Conservation (phyloP, 2,329 filamentous ascomycete species). For the Penicillium sp. region DNA sequence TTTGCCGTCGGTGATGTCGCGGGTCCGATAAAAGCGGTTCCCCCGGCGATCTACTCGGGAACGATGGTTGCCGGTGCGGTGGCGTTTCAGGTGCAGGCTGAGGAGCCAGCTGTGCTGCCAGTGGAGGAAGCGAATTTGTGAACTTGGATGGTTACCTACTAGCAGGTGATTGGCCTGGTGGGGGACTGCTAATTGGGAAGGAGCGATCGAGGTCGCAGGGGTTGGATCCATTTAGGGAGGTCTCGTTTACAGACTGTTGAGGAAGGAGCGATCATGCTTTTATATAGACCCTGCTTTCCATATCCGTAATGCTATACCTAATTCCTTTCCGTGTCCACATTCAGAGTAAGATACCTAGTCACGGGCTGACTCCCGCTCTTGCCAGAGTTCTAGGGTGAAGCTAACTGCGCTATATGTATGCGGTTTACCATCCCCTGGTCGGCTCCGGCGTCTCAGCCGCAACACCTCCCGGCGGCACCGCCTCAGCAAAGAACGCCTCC, state of each 20-base stretch:
- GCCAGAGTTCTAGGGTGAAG: too few relatives aligned
- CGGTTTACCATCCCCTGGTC: slow-evolving; percentile 7
- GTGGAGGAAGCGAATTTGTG: not conserved
- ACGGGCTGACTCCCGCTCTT: too few relatives aligned
- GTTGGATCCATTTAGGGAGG: too few relatives aligned
- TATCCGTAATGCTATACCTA: not conserved
- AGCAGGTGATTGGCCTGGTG: not conserved
- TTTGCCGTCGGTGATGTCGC: slow-evolving; percentile 21
- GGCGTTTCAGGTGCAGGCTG: slow-evolving; percentile 5
- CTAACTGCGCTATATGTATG: too few relatives aligned
- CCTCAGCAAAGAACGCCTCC: not conserved
- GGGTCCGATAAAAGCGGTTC: slow-evolving; percentile 6
- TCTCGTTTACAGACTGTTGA: not conserved
- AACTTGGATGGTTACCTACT: not conserved
- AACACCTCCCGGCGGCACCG: not conserved
- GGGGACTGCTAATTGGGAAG: not conserved
- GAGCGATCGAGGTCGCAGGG: too few relatives aligned
- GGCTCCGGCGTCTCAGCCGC: not conserved
- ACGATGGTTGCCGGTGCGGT: slow-evolving; percentile 1
- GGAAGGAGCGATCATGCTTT: not conserved
- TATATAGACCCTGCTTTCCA: not conserved
- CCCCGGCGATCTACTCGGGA: not conserved
- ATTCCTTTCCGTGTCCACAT: not conserved
- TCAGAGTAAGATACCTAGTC: too few relatives aligned
- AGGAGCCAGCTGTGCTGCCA: not conserved